Conservation (phyloP, 768 basidiomycete genomes). For the Auricularia sp. region DNA sequence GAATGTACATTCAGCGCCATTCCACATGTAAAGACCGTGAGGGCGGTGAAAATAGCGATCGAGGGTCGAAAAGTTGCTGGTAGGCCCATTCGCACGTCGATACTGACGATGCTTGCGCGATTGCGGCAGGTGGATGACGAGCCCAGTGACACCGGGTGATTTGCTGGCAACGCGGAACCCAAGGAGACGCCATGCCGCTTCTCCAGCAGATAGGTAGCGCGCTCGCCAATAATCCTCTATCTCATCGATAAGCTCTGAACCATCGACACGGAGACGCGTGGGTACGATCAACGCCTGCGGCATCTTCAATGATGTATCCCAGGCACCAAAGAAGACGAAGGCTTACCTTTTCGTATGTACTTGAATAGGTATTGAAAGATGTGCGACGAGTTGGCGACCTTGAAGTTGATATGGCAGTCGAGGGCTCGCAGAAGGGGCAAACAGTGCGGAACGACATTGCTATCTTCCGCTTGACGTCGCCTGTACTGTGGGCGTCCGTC, state of each 20-base stretch:
- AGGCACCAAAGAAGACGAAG: not conserved
- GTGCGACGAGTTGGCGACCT: constrained; percentile 20
- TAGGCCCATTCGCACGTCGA: not conserved
- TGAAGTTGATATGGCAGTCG: constrained; percentile 30
- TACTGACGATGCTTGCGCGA: constrained; percentile 18
- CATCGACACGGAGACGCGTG: constrained; percentile 7
- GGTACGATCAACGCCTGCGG: constrained; percentile 13
- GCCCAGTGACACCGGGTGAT: constrained; percentile 23
- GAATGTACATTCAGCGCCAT: too few relatives aligned
- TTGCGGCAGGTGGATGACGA: constrained; percentile 23
- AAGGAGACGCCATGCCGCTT: constrained; percentile 26
- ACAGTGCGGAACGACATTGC: constrained; percentile 24
- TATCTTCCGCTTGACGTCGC: constrained; percentile 16
- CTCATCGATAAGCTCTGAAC: constrained; percentile 18
- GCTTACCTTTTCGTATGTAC: constrained; percentile 29
- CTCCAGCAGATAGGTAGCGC: constrained; percentile 24
- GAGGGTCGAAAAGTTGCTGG: constrained; percentile 11
- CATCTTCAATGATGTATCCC: too few relatives aligned
- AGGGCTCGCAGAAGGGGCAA: constrained; percentile 17
- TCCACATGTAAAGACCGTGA: not conserved
- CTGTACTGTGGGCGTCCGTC: constrained; percentile 23
- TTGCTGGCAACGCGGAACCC: constrained; percentile 27
- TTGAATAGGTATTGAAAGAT: constrained; percentile 33
- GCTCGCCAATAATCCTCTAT: constrained; percentile 8
- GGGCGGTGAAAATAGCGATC: constrained; percentile 16